A percentile compares a stretch with the other conserved stretches of the same genome.
Conservation (phyloP, 1,139 yeast genomes). For the Suhomyces ambrosiae region DNA sequence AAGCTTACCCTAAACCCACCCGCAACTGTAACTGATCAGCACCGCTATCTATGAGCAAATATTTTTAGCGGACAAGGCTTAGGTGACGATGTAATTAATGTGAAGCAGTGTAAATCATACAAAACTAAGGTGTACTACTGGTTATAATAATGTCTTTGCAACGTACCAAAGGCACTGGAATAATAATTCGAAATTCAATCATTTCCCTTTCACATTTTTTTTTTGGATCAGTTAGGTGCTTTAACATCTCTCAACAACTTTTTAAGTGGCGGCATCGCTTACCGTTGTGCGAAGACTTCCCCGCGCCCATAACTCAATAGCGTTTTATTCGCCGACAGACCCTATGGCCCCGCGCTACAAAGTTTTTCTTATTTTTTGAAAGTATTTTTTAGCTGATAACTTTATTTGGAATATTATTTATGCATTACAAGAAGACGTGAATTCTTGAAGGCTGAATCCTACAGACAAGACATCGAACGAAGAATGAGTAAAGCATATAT, state of each 20-base stretch:
- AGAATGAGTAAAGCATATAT: conserved; percentile 1
- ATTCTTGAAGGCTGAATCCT: conserved; percentile 5
- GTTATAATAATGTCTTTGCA: no score
- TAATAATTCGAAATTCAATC: no score
- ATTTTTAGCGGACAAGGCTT: background rate
- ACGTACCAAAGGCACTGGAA: no score
- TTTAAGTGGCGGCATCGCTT: conserved; percentile 4
- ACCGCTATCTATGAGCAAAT: background rate
- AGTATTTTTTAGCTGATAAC: conserved; percentile 7
- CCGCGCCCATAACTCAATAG: no score
- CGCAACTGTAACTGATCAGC: background rate
- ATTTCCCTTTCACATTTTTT: background rate
- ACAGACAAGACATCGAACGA: conserved; percentile 8
- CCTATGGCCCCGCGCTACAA: conserved; percentile 4
- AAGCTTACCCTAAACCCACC: background rate
- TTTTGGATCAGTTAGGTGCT: background rate
- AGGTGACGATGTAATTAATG: background rate
- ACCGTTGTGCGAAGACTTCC: conserved; percentile 5
- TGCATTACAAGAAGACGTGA: conserved; percentile 6
- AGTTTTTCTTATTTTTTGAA: conserved; percentile 1
- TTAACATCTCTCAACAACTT: background rate
- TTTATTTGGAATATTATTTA: conserved; percentile 5
- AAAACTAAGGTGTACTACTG: no score
- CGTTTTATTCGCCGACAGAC: conserved; percentile 2
- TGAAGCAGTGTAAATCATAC: no score